Base-by-base conservation (phyloP, 2,329 filamentous ascomycete species). In the Penicillium crustosum region DNA sequence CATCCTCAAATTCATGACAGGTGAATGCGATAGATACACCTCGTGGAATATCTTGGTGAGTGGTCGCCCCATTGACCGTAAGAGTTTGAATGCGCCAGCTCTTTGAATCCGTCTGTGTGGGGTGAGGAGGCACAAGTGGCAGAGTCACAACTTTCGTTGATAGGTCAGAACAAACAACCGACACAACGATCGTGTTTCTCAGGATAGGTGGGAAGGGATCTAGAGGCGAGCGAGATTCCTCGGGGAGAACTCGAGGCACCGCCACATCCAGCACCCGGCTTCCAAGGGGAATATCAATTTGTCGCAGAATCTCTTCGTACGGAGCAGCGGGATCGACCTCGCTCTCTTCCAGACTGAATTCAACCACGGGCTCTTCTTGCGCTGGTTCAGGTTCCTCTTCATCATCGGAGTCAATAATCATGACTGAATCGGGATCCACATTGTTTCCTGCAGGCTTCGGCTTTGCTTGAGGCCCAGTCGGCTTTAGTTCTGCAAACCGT, bases 241-340 rank as follows among this genome's bases (percentile, higher is more conserved):
- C 73, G 5, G 75, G 73, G 23, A 82, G 80, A 44, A 84, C 72
- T 23, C 65, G 69, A 56, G 77, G 78, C 35, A 78, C 70, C 6
- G 83, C 79, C 49, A 87, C 68, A 57, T 81, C 77, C 12, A 84
- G 74, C 25, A 85, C 83, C 42, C 78, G 78, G 45, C 77, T 78
- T 55, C 80, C 82, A 39, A 87, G 74, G 12, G 79, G 74, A 38
- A 87, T 77, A 60, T 85, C 81, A 49, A 86, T 67, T 38, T 82
- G 77, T 61, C 83, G 81, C 35, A 85, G 69, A 53, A 87, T 77
- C 23, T 77, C 74, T 47, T 81, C 77, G 58, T 81, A 86, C 29
- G 83, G 83, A 55, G 79, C 76, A 19, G 81, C 78, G 25, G 81
- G 78, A 60, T 87, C 83, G n/a, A 82, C 71, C 67, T 87, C 84